Evolutionary conservation across 352 stramenopile species (phyloP).

Genomic region (Pythium aquatile): DNA sequence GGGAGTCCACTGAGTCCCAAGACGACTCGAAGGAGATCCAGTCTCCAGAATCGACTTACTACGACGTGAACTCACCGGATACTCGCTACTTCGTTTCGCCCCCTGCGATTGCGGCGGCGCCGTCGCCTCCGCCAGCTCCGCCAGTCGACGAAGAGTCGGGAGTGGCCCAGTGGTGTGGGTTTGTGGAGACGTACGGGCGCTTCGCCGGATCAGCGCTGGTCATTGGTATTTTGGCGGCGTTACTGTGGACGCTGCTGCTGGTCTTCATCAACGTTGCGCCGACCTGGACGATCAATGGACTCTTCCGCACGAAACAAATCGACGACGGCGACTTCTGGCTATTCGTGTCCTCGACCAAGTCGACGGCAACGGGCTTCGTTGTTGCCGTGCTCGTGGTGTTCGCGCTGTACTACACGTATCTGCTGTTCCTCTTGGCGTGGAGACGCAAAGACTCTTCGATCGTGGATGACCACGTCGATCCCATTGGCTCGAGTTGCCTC

Average conservation of each 20-base stretch:
- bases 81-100: neutral
- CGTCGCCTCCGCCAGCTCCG: neutral
- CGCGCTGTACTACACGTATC: slow-evolving; percentile 18
- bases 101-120: neutral
- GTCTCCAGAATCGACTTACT: neutral
- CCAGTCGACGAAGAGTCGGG: neutral
- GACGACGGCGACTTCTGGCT: slow-evolving; percentile 26
- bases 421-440: slow-evolving; percentile 16
- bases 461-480: slow-evolving; percentile 11
- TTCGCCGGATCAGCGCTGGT: slow-evolving; percentile 17
- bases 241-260: slow-evolving; percentile 17
- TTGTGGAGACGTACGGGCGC: slow-evolving; percentile 18
- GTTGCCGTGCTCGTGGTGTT: slow-evolving; percentile 2
- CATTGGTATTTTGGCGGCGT: neutral
- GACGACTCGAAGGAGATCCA: neutral
- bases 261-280: slow-evolving; percentile 19
- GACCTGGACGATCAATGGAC: slow-evolving; percentile 15
- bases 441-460: slow-evolving; percentile 13
- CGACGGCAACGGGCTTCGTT: neutral
- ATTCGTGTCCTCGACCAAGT: neutral
- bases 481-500: neutral
- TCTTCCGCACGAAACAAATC: slow-evolving; percentile 11
- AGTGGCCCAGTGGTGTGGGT: slow-evolving; percentile 9
- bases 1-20: neutral
- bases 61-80: neutral